phyloP scores from a whole-genome alignment of 805 yeast genomes.

The Scheffersomyces stipitis region DNA sequence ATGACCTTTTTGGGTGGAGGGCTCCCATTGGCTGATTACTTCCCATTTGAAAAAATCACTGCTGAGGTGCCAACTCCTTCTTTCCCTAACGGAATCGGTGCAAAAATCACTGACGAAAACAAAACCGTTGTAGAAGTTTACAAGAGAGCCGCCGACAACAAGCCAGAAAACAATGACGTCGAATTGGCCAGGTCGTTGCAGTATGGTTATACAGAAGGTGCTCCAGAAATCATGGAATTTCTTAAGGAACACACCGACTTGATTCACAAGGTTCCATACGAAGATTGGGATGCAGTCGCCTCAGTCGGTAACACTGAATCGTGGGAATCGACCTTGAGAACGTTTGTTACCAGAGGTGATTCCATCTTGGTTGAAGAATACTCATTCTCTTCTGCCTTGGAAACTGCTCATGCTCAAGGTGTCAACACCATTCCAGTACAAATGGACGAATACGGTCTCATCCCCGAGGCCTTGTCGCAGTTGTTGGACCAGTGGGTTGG shows the following conservation, averaged over 20 bases:
- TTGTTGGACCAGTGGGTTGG: constrained; percentile 70
- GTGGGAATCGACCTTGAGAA: constrained; percentile 80
- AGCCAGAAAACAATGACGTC: constrained; percentile 43
- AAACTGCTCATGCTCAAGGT: constrained; percentile 75
- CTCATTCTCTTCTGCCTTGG: constrained; percentile 82
- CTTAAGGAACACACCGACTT: constrained; percentile 71
- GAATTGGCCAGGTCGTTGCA: constrained; percentile 86
- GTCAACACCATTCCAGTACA: constrained; percentile 67
- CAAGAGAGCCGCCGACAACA: constrained; percentile 27
- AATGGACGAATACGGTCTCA: constrained; percentile 76
- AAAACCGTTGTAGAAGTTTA: constrained; percentile 43
- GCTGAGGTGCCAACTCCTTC: constrained; percentile 80
- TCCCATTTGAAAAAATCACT: constrained; percentile 81
- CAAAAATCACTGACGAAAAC: constrained; percentile 47
- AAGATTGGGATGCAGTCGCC: constrained; percentile 68
- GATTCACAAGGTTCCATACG: constrained; percentile 46
- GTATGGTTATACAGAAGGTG: constrained; percentile 86
- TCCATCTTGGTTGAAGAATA: constrained; percentile 79
- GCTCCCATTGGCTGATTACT: constrained; percentile 83
- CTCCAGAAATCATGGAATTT: constrained; percentile 64
- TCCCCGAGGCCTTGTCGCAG: constrained; percentile 66
- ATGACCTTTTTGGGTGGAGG: constrained; percentile 95
- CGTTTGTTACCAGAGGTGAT: constrained; percentile 78
- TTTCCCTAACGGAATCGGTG: constrained; percentile 73
- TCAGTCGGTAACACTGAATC: constrained; percentile 89